Base-by-base conservation (phyloP, 169 alveolate genomes). In the Eimeria praecox region DNA sequence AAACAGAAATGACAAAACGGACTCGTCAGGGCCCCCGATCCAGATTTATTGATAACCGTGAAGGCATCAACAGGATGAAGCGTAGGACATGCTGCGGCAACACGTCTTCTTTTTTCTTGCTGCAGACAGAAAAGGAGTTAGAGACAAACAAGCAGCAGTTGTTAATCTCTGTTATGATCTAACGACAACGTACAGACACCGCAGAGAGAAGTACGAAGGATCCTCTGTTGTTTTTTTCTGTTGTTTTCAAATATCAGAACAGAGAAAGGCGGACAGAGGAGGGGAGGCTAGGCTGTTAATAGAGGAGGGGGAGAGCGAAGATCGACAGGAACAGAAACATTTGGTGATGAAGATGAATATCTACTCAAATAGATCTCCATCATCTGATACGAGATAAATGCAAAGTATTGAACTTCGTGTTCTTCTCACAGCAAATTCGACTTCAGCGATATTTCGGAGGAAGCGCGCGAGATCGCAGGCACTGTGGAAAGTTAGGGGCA, bases 401-500 rank as follows among this genome's bases (percentile, higher is more conserved):
- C n/a, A n/a, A n/a, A n/a, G n/a, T 52, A 52, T 52, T 52, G 6
- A 9, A 2, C 24, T 56, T 56, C 66, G n/a, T 56, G 18, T 20
- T 56, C 20, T 5, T 40, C 87, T 77, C 59, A 77, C 87, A 35
- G 87, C 87, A 2, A 77, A 30, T n/a, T 77, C 87, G 33, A 22
- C 46, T 38, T 77, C 87, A 1, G 87, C 87, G 3, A n/a, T 18
- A 33, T 14, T 22, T 42, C 87, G 40, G 14, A 77, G 87, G n/a
- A 77, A 77, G 59, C 87, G 87, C 87, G 56, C 87, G 56, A 77
- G 87, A 77, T 77, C 87, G 33, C 87, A 77, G 87, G 87, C 87
- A n/a, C 62, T 77, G 33, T 77, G 87, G 87, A 77, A 40, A n/a
- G 87, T 77, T 30, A 77, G 87, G 56, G 62, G n/a, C 87, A 77